A percentile compares a stretch with the other conserved stretches of the same genome.
Conservation (phyloP, 2,329 filamentous ascomycete species). For the Epichloe gansuensis region DNA sequence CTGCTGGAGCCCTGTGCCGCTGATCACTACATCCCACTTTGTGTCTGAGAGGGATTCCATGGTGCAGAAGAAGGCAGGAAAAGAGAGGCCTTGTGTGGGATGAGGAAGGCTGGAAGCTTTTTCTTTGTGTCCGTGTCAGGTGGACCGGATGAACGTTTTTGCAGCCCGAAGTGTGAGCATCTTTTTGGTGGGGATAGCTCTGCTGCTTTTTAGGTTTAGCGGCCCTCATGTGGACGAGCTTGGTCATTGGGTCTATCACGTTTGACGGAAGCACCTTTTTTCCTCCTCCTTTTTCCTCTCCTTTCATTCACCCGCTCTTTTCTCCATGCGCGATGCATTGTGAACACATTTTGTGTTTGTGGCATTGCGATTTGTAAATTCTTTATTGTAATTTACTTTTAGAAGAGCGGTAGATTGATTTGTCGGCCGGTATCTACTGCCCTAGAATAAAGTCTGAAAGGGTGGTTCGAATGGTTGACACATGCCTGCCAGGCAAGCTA, state of each 20-base stretch:
- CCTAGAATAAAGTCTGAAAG: constrained; percentile 67
- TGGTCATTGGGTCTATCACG: background rate
- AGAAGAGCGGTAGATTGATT: constrained; percentile 52
- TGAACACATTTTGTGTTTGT: constrained; percentile 18
- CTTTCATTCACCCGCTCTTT: constrained; percentile 18
- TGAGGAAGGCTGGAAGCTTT: constrained; percentile 6
- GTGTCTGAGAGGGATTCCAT: constrained; percentile 70
- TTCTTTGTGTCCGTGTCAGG: constrained; percentile 2
- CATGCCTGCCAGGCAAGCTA: constrained; percentile 28
- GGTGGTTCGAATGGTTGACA: constrained; percentile 77
- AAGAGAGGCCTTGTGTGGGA: constrained; percentile 8
- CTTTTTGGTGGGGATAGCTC: background rate
- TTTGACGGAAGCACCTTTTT: constrained; percentile 18
- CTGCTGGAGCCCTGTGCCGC: constrained; percentile 66
- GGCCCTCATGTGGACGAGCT: background rate
- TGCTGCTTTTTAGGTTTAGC: constrained; percentile 2
- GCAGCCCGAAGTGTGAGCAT: constrained; percentile 2
- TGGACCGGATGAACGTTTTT: constrained; percentile 8
- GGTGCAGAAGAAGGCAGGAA: constrained; percentile 11
- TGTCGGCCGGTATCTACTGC: constrained; percentile 77
- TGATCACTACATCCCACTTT: constrained; percentile 68
- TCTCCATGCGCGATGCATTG: constrained; percentile 18
- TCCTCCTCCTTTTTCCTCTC: constrained; percentile 7
- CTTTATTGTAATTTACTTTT: constrained; percentile 17
- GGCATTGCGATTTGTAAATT: constrained; percentile 38